phyloP scores from a whole-genome alignment of 768 basidiomycete genomes.

The Hemileccinum impolitum region DNA sequence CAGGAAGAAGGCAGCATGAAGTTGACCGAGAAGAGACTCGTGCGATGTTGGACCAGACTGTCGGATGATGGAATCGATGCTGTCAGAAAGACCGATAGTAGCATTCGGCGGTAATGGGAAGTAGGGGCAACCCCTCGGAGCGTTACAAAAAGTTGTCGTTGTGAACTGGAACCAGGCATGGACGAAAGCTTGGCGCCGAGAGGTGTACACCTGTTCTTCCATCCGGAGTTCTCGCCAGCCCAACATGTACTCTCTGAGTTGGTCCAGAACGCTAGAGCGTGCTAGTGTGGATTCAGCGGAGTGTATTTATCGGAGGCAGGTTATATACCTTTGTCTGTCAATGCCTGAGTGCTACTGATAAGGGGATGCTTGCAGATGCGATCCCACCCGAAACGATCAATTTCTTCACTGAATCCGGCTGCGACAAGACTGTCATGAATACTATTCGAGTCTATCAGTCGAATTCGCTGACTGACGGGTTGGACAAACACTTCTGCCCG shows the following conservation, averaged over 20 bases:
- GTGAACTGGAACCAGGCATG: slow-evolving; percentile 27
- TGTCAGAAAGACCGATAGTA: slow-evolving; percentile 20
- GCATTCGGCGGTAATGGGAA: slow-evolving; percentile 28
- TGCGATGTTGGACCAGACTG: slow-evolving; percentile 6
- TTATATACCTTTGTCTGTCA: slow-evolving; percentile 22
- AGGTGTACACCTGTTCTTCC: slow-evolving; percentile 28
- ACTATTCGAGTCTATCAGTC: slow-evolving; percentile 13
- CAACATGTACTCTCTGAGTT: slow-evolving; percentile 26
- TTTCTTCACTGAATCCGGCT: slow-evolving; percentile 25
- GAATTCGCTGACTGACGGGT: background rate
- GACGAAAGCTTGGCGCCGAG: slow-evolving; percentile 24
- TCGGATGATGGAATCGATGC: slow-evolving; percentile 26
- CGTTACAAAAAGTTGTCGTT: slow-evolving; percentile 9
- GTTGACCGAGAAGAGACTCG: slow-evolving; percentile 14
- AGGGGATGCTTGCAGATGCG: slow-evolving; percentile 29
- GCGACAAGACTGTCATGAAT: slow-evolving; percentile 16
- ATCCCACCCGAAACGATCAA: slow-evolving; percentile 30
- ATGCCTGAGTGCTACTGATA: slow-evolving; percentile 23
- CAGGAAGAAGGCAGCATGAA: slow-evolving; percentile 14
- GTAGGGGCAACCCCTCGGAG: slow-evolving; percentile 15
- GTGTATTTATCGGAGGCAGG: background rate
- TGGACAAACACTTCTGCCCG: slow-evolving; percentile 26
- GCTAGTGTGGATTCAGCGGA: slow-evolving; percentile 16
- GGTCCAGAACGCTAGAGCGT: slow-evolving; percentile 12
- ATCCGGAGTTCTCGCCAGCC: slow-evolving; percentile 30